Base-by-base conservation (phyloP, 129 eudicot species). In the Scalesia atractyloides region DNA sequence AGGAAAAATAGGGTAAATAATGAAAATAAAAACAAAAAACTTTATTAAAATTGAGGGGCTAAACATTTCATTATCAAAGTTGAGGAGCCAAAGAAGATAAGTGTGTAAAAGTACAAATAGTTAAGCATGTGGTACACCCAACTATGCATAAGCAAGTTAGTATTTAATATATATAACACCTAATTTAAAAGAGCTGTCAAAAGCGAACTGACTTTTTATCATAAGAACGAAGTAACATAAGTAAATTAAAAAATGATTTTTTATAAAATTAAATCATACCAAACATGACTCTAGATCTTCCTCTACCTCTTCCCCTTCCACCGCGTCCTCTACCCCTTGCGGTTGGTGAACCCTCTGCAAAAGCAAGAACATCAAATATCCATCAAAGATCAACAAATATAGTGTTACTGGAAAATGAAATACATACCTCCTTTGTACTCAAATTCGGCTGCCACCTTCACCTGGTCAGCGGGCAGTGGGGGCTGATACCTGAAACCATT, bases 381-480 rank as follows among this genome's bases (percentile, higher is more conserved):
- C 47, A 72, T 16, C 60, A 61, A 4, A 24, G 26, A 62, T 6
- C 47, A 16, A 37, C 7, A 11, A 53, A 69, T 22, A 36, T 36
- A 73, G 10, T 17, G 16, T 43, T 10, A 49, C 11, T 62, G 26
- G 2, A 5, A 44, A 24, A 22, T 4, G 9, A 24, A 24, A 24
- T 24, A 3, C 73, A 44, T 80, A 92, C 96, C 97, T 86, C 94
- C 96, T 43, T 86, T 91, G 73, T 81, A 83, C 44, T 86, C 91
- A 50, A 78, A 82, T 12, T 92, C 97, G 15, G 85, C 51, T 61
- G 79, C 60, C 72, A 72, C 86, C 80, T 80, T 92, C 76, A 92
- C 96, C 79, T 81, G 94, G 73, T 92, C 97, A 62, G 91, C 96
- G 64, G 97, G 96, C 68, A 92, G 65, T 66, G 97, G 97, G 14